Percentiles rank a stretch among this genome's conserved stretches.
Evolutionary conservation across 805 yeast genomes (phyloP).

Genomic region (Lipomyces yamanashiensis): DNA sequence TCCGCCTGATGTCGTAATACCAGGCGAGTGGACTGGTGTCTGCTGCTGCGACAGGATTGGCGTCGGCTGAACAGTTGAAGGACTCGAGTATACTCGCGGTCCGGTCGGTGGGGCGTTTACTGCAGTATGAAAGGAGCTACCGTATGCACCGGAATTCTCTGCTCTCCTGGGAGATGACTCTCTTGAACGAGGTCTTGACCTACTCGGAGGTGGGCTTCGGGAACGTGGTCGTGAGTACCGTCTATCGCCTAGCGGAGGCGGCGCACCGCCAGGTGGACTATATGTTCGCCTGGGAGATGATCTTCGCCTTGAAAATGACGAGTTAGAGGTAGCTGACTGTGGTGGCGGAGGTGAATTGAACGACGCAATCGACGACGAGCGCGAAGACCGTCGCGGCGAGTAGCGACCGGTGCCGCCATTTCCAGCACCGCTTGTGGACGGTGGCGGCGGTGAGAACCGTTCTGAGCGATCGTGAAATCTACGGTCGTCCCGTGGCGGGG

Average conservation of each 20-base stretch:
- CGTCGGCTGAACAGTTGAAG: background rate
- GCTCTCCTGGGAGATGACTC: slow-evolving; percentile 12
- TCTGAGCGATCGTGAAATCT: slow-evolving; percentile 10
- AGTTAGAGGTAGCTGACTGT: background rate
- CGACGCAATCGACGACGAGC: slow-evolving; percentile 25
- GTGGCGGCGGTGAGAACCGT: background rate
- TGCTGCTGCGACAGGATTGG: slow-evolving; percentile 1
- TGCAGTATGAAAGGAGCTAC: background rate
- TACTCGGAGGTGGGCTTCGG: slow-evolving; percentile 5
- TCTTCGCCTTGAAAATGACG: slow-evolving; percentile 10
- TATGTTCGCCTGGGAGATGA: slow-evolving; percentile 23
- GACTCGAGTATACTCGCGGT: slow-evolving; percentile 7
- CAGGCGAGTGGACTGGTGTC: slow-evolving; percentile 9
- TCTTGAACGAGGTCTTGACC: slow-evolving; percentile 2
- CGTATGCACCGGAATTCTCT: background rate
- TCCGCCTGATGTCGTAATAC: background rate
- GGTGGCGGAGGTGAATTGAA: slow-evolving; percentile 15
- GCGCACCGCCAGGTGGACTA: slow-evolving; percentile 14
- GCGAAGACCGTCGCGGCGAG: slow-evolving; percentile 19
- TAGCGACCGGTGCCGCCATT: slow-evolving; percentile 1
- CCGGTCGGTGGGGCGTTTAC: slow-evolving; percentile 7
- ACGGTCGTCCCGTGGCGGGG: slow-evolving; percentile 5
- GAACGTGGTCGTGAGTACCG: slow-evolving; percentile 14
- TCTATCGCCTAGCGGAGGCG: slow-evolving; percentile 4
- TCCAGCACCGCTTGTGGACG: background rate